Conservation (phyloP, 768 basidiomycete species). For the Pholiota conissans region DNA sequence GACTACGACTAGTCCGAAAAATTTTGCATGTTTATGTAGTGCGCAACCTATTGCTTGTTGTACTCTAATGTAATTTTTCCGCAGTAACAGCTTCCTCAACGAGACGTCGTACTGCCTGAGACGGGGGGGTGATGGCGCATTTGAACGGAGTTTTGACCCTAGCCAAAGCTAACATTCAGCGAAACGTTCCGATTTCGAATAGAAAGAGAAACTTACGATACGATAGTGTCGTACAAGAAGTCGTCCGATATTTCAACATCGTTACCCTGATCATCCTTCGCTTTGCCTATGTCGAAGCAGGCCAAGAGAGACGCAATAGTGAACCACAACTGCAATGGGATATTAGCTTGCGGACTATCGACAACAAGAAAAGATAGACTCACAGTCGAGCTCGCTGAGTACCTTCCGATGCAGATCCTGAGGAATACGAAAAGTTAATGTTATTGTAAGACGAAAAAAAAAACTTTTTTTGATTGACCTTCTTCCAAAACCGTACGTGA, state of each 20-base stretch:
- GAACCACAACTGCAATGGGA: neutral
- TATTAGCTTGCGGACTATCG: neutral
- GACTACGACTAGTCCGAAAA: no score
- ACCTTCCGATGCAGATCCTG: neutral
- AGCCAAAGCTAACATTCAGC: no score
- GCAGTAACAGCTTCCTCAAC: no score
- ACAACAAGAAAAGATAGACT: neutral
- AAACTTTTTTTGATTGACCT: neutral
- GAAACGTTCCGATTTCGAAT: no score
- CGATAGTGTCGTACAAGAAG: neutral
- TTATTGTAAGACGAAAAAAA: neutral
- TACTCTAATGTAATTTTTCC: no score
- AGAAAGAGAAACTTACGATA: neutral
- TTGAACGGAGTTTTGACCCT: no score
- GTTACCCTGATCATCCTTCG: neutral
- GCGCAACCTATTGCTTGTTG: no score
- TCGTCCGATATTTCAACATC: neutral
- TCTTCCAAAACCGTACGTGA: conserved; percentile 14
- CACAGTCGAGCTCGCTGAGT: neutral
- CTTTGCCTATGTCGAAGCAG: neutral
- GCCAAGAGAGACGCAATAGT: neutral
- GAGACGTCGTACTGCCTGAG: no score
- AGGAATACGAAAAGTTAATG: neutral
- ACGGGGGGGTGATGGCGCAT: no score
- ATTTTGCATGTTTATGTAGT: no score